Base-by-base conservation (phyloP, 306 rosid genomes). In the Quercus dentata region DNA sequence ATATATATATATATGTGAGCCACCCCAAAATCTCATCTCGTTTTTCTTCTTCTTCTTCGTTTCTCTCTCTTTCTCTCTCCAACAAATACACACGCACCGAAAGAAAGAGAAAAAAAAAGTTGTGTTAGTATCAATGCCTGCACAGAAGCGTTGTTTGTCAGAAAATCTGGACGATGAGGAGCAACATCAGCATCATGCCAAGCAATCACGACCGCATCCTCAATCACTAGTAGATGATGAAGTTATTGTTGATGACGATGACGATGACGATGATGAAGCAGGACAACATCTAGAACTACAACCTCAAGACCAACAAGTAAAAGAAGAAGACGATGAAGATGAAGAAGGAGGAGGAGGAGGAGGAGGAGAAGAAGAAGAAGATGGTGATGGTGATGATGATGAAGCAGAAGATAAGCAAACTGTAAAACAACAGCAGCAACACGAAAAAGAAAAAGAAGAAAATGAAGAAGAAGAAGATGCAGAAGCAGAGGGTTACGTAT, bases 61-160 rank as follows among this genome's bases (percentile, higher is more conserved):
- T 49, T 35, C 30, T 46, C 23, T 31, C 76, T 35, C 30, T 46
- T 18, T 35, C 30, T 44, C 23, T 31, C 76, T 54, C 78, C 69
- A 12, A 41, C 57, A 46, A 78, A 78, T 64, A 20, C 83, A 12
- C 21, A 6, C 75, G 74, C 75, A 33, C 75, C 2, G 23, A 74
- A 18, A 64, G 25, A 74, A 20, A 71, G 78, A 70, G 71, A 41
- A 49, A 71, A 20, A 20, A 31, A 41, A 56, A 44, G 58, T 69
- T 63, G 76, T 54, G 65, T 52, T 23, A 68, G 63, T 79, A 85
- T 54, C 92, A 91, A 94, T 94, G 98, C 98, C 98, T 78, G 93
- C 96, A 18, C 98, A 94, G 86, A 94, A 94, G 90, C 98, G 97
- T 23, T 85, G 93, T 15, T 56, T 80, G 57, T 78, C 94, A 0